Percentiles rank a stretch among this genome's conserved stretches.
phyloP scores from a whole-genome alignment of 208 protist species.

The Herpetomonas tarakana region DNA sequence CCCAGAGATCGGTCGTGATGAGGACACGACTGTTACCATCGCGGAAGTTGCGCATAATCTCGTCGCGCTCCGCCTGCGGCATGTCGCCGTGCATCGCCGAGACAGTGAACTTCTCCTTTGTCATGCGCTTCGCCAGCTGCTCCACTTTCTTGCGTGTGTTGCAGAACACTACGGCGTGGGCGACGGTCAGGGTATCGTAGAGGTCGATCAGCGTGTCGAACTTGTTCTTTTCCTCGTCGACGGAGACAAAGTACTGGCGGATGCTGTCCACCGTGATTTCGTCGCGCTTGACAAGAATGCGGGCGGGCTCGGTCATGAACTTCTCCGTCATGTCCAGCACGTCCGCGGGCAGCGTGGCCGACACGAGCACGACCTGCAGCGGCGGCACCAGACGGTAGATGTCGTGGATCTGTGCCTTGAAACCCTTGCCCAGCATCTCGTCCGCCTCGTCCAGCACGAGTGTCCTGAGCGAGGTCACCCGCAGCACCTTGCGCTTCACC shows the following conservation, averaged over 20 bases:
- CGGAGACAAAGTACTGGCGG: constrained; percentile 98
- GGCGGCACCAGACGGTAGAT: constrained; percentile 95
- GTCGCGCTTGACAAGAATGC: constrained; percentile 98
- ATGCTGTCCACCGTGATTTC: constrained; percentile 99
- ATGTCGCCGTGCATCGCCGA: constrained; percentile 97
- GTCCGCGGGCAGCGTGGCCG: constrained; percentile 85
- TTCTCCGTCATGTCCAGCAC: constrained; percentile 95
- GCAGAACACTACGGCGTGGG: constrained; percentile 99
- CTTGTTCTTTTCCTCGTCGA: constrained; percentile 99
- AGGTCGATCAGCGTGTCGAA: constrained; percentile 99
- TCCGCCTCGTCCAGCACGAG: constrained; percentile 99
- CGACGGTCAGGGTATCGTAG: constrained; percentile 98
- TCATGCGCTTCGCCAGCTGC: constrained; percentile 97
- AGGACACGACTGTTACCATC: constrained; percentile 96
- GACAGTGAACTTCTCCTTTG: constrained; percentile 95
- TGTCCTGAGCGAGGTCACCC: constrained; percentile 82
- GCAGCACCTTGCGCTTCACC: constrained; percentile 91
- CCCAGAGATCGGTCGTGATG: constrained; percentile 98
- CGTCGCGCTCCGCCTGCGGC: constrained; percentile 97
- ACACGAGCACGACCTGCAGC: constrained; percentile 91
- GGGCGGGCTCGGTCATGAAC: constrained; percentile 98
- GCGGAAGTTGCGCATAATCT: constrained; percentile 98
- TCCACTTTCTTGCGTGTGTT: constrained; percentile 99
- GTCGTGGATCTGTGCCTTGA: constrained; percentile 99
- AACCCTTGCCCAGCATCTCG: constrained; percentile 99